Evolutionary conservation across 202 grass and related monocot genomes (phyloP).

Genomic region (Panicum hallii): DNA sequence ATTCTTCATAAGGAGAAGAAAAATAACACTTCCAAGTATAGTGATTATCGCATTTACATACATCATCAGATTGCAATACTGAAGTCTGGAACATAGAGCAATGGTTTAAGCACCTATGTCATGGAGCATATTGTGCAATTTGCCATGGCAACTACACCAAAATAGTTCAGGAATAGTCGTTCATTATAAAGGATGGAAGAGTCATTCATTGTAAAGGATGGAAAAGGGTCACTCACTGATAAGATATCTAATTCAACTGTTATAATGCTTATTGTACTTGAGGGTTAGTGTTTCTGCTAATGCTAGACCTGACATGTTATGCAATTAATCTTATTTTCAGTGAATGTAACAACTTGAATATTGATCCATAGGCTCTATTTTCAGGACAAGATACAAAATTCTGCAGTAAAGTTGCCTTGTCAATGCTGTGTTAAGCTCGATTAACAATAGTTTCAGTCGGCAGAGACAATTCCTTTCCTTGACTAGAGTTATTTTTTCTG

Average conservation of each 20-base stretch:
- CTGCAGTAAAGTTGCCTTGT: not conserved
- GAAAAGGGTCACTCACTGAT: not conserved
- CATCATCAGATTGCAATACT: slow-evolving; percentile 7
- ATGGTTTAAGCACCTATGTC: slow-evolving; percentile 12
- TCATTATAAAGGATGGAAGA: not conserved
- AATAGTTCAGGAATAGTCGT: not conserved
- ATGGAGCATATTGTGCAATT: not conserved
- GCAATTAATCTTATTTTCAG: not conserved
- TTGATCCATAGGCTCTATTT: not conserved
- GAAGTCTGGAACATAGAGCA: slow-evolving; percentile 8
- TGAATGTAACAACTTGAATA: not conserved
- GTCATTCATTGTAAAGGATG: not conserved
- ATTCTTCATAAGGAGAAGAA: slow-evolving; percentile 40
- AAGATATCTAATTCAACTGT: not conserved
- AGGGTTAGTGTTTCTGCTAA: not conserved
- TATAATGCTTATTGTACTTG: not conserved
- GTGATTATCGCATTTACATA: not conserved
- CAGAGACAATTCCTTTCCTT: slow-evolving; percentile 21
- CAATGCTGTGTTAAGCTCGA: not conserved
- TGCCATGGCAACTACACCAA: slow-evolving; percentile 1
- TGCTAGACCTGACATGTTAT: not conserved
- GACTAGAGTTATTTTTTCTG: slow-evolving; percentile 35
- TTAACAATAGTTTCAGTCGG: not conserved
- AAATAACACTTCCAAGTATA: slow-evolving; percentile 27
- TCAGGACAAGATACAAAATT: not conserved